These are phyloP conservation scores for Scutellaria minor DNA, from an alignment of 257 asterid genomes.

Conservation along the genomic window DNA sequence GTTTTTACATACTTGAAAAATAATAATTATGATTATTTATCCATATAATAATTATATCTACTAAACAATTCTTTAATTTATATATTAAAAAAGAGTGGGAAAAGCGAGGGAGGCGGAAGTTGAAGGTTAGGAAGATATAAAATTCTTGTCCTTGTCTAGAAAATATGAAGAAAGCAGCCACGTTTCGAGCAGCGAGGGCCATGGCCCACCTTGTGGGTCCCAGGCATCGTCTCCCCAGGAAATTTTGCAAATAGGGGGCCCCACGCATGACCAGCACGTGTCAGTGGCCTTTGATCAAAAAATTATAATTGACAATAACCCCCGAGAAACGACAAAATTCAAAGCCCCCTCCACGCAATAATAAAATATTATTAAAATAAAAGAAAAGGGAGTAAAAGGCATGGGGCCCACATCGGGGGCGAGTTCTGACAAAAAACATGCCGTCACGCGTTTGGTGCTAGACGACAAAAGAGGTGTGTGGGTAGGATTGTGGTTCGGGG, in stretches of 20 bases:
- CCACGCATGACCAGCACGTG: conserved; percentile 41
- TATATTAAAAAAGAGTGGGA: no score
- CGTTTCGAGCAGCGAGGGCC: conserved; percentile 34
- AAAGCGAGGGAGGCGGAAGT: no score
- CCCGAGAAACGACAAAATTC: conserved; percentile 44
- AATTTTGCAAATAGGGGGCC: not conserved
- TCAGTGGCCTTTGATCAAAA: not conserved
- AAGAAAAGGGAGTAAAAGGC: not conserved
- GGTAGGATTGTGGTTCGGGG: conserved; percentile 24
- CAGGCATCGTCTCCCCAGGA: not conserved
- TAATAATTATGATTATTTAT: no score
- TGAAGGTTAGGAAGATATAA: not conserved
- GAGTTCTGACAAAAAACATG: conserved; percentile 50
- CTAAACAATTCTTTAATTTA: no score
- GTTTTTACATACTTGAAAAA: no score
- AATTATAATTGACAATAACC: not conserved
- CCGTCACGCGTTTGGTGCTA: conserved; percentile 55
- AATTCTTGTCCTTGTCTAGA: conserved; percentile 14
- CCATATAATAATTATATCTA: no score
- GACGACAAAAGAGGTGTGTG: conserved; percentile 45
- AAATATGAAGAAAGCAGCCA: conserved; percentile 28
- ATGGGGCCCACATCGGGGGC: conserved; percentile 32
- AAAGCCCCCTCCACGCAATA: conserved; percentile 25
- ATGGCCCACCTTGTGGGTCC: not conserved
- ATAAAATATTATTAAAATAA: not conserved